Conservation (phyloP, 139 green algal species). For the Ulvella scutata region DNA sequence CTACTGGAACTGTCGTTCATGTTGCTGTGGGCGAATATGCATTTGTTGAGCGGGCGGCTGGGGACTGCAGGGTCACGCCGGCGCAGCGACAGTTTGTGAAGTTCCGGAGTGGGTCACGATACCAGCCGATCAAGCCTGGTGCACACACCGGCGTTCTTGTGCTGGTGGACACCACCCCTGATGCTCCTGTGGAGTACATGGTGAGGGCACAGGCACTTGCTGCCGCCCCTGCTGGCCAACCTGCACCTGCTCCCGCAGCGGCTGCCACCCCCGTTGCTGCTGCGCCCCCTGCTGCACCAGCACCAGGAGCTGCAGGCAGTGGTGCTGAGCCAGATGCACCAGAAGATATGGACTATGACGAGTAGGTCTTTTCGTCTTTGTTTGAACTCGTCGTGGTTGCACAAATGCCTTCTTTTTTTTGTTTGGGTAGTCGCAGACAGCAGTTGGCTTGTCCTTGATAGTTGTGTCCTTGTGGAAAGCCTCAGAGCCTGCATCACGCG, state of each 20-base stretch:
- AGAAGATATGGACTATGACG: constrained; percentile 2
- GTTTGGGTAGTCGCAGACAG: no score
- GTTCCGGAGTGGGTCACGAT: background rate
- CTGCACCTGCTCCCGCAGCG: background rate
- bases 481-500: no score
- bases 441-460: no score
- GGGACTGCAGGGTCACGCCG: constrained; percentile 30
- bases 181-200: constrained; percentile 10
- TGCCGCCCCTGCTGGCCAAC: background rate
- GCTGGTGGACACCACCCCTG: constrained; percentile 16
- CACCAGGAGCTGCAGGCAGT: background rate
- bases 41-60: constrained; percentile 14
- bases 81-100: constrained; percentile 13
- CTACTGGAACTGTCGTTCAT: no score
- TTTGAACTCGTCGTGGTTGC: no score
- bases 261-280: background rate
- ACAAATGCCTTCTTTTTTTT: no score
- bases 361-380: no score
- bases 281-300: background rate
- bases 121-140: constrained; percentile 4
- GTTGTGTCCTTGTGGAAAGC: no score
- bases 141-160: constrained; percentile 20
- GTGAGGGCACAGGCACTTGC: background rate
- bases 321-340: background rate
- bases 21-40: no score